Evolutionary conservation across 495 filamentous ascomycete genomes (phyloP), one percentile per base, ranked within the genome.

Genomic region (Penicillium robsamsonii): DNA sequence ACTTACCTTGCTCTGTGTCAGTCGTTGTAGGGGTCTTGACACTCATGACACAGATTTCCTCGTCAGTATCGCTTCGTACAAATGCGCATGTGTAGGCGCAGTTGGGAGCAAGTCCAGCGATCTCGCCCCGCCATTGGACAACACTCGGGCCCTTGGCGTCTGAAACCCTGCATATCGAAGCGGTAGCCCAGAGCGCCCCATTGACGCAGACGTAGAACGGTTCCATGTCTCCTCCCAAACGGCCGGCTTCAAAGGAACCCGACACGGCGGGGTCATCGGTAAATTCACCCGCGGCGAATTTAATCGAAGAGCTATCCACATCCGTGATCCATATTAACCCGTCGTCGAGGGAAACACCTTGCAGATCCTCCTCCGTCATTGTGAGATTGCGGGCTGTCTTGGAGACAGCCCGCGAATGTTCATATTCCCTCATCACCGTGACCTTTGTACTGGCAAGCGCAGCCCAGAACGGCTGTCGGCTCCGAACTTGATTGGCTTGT

Each of bases 391-490:
- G 88, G 81, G 50, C 80, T 76, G 57, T 88, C 86, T 77, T 96
- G 78, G 85, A 85, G 44, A 88, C 78, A 35, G 87, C 84, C 68
- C 91, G 87, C 52, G 88, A 89, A 71, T 92, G 84, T 66, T 96
- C 91, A 68, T 91, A 92, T 76, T 96, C 92, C 66, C 94, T 92
- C 65, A 92, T 84, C 65, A 96, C 87, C 43, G 92, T 92, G 62
- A 96, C 91, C 72, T 96, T 97, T 52, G 90, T 95, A 70, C 90
- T 94, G 27, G 92, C 92, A 56, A 96, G 83, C 11, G 92, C 92
- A 50, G 92, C 90, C 92, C 92, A 97, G 51, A 97, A 84, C 42
- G 92, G 92, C 75, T 97, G 92, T 53, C 88, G 84, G 64, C 89
- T 92, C 67, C 92, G 79, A 50, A 96, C 91, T 69, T 90, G 89